Base-by-base conservation (phyloP, 129 eudicot species). In the Rutidosis leptorrhynchoides region DNA sequence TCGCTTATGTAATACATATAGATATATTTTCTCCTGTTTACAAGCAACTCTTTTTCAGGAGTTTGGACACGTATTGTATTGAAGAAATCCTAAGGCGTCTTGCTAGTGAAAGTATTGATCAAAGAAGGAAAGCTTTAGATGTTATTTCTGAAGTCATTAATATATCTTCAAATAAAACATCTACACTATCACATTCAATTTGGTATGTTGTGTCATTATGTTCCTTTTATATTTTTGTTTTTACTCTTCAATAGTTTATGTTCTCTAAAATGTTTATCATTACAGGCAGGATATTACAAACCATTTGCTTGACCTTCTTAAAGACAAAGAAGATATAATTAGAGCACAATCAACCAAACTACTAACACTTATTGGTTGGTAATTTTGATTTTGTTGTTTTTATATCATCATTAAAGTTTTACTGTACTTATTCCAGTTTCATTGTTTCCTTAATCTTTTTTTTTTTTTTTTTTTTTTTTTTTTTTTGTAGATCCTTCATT, bases 241-340 rank as follows among this genome's bases (percentile, higher is more conserved):
- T 29, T 9, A 48, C 28, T 23, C 21, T 59, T 29, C 19, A 17
- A 58, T 52, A 62, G 27, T 69, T 67, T 25, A 22, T 27, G 35
- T 74, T 74, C 64, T 26, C 9, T 60, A 75, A 25, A n/a, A 35
- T 53, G n/a, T 35, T 59, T 19, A 65, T 57, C 62, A 19, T 79
- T 46, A 43, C 86, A 88, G 98, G 96, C 81, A 85, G 86, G 86
- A 88, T 59, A 52, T 92, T 60, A 84, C 96, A 78, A 69, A 78
- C 52, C 83, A 65, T 76, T 77, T 92, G 79, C 71, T 88, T 64
- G 77, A 81, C 55, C 26, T 82, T 67, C 90, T 91, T n/a, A 76
- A 65, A 72, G 96, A 88, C 76, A 84, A 85, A 70, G 90, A 90
- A 64, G 56, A 55, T 30, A 68, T 58, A 59, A 82, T 92, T 60